phyloP scores from a whole-genome alignment of 257 asterid species.

The Jaltomata sinuosa region DNA sequence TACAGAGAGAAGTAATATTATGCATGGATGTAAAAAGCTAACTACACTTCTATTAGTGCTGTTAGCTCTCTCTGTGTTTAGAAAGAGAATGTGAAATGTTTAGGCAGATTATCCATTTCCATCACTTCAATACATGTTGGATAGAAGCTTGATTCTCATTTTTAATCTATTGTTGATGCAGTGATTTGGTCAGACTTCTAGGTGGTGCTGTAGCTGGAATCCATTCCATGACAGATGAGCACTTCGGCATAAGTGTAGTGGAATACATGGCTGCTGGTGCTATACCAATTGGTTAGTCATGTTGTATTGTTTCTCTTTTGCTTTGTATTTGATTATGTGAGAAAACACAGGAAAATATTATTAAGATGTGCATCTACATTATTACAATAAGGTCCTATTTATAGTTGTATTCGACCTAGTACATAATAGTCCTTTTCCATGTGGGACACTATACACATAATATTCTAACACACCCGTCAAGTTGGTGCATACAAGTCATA shows the following conservation, averaged over 20 bases:
- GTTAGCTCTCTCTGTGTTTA: background rate
- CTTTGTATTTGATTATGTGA: background rate
- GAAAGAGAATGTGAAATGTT: background rate
- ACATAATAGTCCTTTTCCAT: background rate
- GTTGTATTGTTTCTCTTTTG: background rate
- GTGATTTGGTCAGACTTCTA: slow-evolving; percentile 75
- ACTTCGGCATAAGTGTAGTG: slow-evolving; percentile 92
- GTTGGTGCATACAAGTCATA: background rate
- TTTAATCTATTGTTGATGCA: slow-evolving; percentile 14
- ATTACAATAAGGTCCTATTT: background rate
- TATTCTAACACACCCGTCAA: background rate
- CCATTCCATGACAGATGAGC: slow-evolving; percentile 95
- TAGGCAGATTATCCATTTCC: background rate
- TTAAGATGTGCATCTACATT: too few species aligned
- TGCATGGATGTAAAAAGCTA: background rate
- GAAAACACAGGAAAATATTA: background rate
- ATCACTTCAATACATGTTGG: background rate
- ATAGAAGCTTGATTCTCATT: background rate
- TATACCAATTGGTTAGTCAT: slow-evolving; percentile 71
- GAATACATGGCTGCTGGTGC: slow-evolving; percentile 97
- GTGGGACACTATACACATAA: background rate
- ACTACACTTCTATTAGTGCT: background rate
- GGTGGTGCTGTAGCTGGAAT: slow-evolving; percentile 81
- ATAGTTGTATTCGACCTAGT: background rate
- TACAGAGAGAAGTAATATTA: background rate